phyloP scores from a whole-genome alignment of 169 alveolate genomes.

The Eimeria tenella region DNA sequence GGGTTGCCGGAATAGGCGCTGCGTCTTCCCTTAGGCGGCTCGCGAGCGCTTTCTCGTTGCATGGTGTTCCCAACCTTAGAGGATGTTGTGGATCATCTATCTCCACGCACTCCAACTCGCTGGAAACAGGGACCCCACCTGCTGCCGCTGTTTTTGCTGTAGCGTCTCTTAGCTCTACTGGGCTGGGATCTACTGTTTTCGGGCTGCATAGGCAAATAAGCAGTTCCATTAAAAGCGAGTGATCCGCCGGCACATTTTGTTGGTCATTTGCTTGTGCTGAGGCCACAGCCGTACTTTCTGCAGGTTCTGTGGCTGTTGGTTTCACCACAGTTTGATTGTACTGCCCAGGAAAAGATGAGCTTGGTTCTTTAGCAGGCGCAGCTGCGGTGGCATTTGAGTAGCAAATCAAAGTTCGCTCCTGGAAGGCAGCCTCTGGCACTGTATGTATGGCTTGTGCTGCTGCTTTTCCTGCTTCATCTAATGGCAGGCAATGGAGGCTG shows the following conservation, averaged over 20 bases:
- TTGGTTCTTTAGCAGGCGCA: not conserved
- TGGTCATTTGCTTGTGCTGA: not conserved
- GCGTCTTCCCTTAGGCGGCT: constrained; percentile 49
- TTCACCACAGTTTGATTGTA: not conserved
- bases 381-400: not conserved
- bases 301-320: not conserved
- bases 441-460: not conserved
- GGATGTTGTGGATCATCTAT: constrained; percentile 74
- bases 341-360: no score
- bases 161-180: constrained; percentile 3
- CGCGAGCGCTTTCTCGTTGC: constrained; percentile 43
- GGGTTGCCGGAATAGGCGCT: constrained; percentile 51
- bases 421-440: not conserved
- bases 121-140: constrained; percentile 1
- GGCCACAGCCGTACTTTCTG: not conserved
- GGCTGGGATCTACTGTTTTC: not conserved
- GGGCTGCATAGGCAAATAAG: constrained; percentile 32
- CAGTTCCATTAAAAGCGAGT: constrained; percentile 14
- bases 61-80: constrained; percentile 72
- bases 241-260: not conserved
- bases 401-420: no score
- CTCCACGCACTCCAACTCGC: constrained; percentile 37
- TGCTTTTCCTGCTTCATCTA: not conserved
- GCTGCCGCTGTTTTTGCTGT: constrained; percentile 11
- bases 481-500: constrained; percentile 9